Conservation (phyloP, 1,284 basidiomycete genomes). For the Marasmius oreades region DNA sequence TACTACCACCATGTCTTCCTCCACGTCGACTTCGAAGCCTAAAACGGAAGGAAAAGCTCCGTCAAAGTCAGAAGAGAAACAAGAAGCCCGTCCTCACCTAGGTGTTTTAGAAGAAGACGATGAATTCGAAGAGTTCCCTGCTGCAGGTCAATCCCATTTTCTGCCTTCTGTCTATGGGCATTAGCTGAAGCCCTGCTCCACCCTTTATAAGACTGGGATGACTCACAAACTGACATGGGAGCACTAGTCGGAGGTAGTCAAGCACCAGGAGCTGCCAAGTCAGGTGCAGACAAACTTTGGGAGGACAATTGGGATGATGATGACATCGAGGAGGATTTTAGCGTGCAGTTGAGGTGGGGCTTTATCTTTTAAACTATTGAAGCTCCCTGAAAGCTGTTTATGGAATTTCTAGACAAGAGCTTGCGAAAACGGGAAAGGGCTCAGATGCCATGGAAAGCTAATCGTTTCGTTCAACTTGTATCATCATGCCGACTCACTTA, state of each 20-base stretch:
- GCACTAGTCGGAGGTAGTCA: constrained; percentile 38
- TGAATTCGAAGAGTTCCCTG: constrained; percentile 51
- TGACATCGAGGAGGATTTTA: constrained; percentile 97
- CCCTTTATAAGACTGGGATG: constrained; percentile 7
- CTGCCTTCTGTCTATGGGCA: background rate
- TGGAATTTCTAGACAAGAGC: constrained; percentile 51
- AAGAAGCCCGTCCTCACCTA: constrained; percentile 42
- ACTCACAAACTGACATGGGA: constrained; percentile 30
- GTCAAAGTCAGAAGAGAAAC: background rate
- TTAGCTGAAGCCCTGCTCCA: too few relatives aligned
- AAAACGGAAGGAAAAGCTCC: background rate
- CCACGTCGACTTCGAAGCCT: background rate
- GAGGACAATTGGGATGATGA: constrained; percentile 99
- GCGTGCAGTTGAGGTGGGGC: constrained; percentile 85
- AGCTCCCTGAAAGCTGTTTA: constrained; percentile 7
- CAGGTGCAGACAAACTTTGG: constrained; percentile 86
- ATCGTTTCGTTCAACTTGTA: background rate
- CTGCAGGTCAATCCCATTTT: constrained; percentile 7
- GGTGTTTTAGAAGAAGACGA: constrained; percentile 82
- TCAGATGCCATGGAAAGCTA: constrained; percentile 59
- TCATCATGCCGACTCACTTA: background rate
- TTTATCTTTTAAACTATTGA: background rate
- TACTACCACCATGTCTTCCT: background rate
- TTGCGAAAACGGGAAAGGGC: constrained; percentile 57
- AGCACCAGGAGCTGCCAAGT: constrained; percentile 67